Conservation (phyloP, 2,329 filamentous ascomycete species). For the Pseudomassariella vexata region DNA sequence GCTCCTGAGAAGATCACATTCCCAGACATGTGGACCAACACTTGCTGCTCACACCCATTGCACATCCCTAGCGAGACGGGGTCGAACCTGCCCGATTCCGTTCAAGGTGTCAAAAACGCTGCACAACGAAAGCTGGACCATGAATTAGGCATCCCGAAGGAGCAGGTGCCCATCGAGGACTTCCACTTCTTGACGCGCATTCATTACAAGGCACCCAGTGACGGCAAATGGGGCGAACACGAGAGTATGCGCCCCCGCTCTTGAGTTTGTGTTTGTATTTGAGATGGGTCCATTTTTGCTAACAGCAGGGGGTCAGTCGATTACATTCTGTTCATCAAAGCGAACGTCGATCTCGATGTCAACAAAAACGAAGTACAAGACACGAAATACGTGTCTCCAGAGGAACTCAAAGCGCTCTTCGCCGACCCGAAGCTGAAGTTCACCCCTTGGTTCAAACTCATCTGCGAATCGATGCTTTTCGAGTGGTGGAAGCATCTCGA, state of each 20-base stretch:
- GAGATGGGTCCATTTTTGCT: constrained; percentile 1
- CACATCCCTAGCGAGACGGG: constrained; percentile 90
- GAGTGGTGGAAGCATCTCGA: constrained; percentile 94
- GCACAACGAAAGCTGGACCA: constrained; percentile 92
- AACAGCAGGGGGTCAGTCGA: constrained; percentile 57
- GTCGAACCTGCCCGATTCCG: constrained; percentile 68
- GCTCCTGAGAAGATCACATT: constrained; percentile 98
- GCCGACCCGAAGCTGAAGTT: constrained; percentile 74
- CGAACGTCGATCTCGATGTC: constrained; percentile 74
- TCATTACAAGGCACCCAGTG: constrained; percentile 95
- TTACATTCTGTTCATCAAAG: constrained; percentile 98
- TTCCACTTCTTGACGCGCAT: constrained; percentile 95
- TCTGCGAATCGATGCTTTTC: constrained; percentile 95
- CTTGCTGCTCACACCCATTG: constrained; percentile 96
- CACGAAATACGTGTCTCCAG: constrained; percentile 75
- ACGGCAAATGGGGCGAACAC: constrained; percentile 98
- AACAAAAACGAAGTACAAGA: constrained; percentile 89
- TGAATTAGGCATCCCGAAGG: constrained; percentile 84
- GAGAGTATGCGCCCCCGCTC: constrained; percentile 63
- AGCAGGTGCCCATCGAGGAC: constrained; percentile 84
- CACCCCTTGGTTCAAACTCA: constrained; percentile 99
- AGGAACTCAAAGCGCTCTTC: constrained; percentile 82
- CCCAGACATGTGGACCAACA: constrained; percentile 99
- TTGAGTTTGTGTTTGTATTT: constrained; percentile 4
- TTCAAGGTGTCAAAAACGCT: constrained; percentile 83